A percentile compares a stretch with the other conserved stretches of the same genome.
Evolutionary conservation across 1,284 basidiomycete genomes (phyloP).

Genomic region (Irpex sp.): DNA sequence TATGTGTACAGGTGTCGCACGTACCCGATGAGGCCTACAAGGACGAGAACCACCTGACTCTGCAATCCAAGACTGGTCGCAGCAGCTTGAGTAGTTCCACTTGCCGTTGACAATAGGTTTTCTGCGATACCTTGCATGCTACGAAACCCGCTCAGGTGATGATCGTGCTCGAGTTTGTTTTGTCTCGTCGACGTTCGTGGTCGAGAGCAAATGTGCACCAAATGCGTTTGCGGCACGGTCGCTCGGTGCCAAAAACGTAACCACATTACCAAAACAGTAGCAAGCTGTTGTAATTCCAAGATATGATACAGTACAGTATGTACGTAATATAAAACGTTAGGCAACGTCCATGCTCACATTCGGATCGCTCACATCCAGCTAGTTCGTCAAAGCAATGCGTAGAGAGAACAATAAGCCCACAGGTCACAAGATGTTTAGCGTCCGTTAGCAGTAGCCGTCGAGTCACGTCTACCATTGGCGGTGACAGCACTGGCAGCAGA

Average conservation of each 20-base stretch:
- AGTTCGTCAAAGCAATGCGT: background rate
- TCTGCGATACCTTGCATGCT: background rate
- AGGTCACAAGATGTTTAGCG: conserved; percentile 26
- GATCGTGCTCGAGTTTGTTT: no score
- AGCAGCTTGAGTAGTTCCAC: background rate
- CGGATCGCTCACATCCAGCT: background rate
- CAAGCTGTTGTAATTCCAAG: background rate
- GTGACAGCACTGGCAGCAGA: conserved; percentile 1
- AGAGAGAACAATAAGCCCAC: background rate
- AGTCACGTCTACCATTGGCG: conserved; percentile 44
- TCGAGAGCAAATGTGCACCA: no score
- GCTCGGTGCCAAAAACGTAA: no score
- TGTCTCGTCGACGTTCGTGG: no score
- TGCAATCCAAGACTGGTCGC: background rate
- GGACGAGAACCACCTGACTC: conserved; percentile 52
- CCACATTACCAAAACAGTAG: background rate
- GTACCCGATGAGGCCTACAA: conserved; percentile 68
- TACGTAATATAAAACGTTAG: background rate
- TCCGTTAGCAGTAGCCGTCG: conserved; percentile 52
- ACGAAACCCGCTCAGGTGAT: no score
- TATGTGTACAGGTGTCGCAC: background rate
- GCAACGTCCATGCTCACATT: background rate
- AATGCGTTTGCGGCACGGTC: no score
- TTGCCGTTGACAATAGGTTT: background rate
- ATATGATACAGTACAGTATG: background rate